These are phyloP conservation scores for Malassezia arunalokei DNA, from an alignment of 1,284 basidiomycete species.

Conservation along the genomic window DNA sequence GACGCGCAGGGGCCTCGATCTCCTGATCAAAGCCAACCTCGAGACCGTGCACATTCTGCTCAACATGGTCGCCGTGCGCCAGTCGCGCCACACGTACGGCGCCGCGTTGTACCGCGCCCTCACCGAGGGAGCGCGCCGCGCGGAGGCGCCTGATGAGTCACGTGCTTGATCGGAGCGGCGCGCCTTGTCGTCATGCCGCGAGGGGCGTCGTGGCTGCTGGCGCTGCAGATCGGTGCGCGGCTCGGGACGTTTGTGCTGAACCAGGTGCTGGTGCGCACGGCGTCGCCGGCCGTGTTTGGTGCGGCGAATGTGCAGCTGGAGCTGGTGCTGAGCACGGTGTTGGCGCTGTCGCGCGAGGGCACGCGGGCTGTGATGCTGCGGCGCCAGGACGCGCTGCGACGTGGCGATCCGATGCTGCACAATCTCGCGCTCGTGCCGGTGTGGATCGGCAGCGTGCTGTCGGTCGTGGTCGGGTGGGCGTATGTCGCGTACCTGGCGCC, in stretches of 20 bases:
- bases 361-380: constrained; percentile 48
- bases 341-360: constrained; percentile 84
- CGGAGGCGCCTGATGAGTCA: not conserved
- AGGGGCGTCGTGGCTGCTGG: constrained; percentile 65
- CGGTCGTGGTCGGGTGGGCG: constrained; percentile 11
- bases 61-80: constrained; percentile 2
- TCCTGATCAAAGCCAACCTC: not conserved
- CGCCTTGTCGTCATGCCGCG: not conserved
- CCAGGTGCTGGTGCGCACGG: constrained; percentile 69
- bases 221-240: constrained; percentile 71
- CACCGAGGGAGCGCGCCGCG: not conserved
- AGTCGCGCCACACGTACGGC: constrained; percentile 5
- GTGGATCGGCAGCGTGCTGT: constrained; percentile 22
- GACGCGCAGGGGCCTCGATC: not conserved
- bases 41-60: constrained; percentile 7
- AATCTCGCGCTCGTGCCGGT: constrained; percentile 36
- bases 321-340: constrained; percentile 69
- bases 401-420: constrained; percentile 16
- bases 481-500: constrained; percentile 27
- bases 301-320: constrained; percentile 77
- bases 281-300: constrained; percentile 73
- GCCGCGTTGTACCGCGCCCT: constrained; percentile 2
- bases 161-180: not conserved
- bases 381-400: not conserved
- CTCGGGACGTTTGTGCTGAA: constrained; percentile 77